Evolutionary conservation across 768 basidiomycete species (phyloP).

Genomic region (Astraeus odoratus): DNA sequence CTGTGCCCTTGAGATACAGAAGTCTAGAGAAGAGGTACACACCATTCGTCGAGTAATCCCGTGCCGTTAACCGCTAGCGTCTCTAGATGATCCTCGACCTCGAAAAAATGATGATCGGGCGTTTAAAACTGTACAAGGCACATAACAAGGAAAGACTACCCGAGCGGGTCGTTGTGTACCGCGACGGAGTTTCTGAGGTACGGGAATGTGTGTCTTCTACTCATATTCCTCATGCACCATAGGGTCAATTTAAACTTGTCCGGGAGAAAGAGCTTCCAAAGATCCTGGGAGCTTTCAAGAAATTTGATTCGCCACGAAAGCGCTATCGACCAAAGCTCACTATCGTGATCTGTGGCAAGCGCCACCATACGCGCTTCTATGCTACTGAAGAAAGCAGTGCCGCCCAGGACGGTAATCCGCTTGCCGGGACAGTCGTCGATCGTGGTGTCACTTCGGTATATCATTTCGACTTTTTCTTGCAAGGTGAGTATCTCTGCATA

Average conservation of each 20-base stretch:
- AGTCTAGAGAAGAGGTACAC: too few species aligned
- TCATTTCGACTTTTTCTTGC: slow-evolving; percentile 45
- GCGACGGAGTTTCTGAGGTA: slow-evolving; percentile 72
- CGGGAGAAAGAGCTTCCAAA: slow-evolving; percentile 35
- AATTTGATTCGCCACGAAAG: slow-evolving; percentile 23
- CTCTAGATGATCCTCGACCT: slow-evolving; percentile 38
- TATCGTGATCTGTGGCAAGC: slow-evolving; percentile 42
- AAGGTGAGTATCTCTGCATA: slow-evolving; percentile 20
- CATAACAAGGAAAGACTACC: slow-evolving; percentile 30
- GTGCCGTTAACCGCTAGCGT: background rate
- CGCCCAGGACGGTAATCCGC: slow-evolving; percentile 36
- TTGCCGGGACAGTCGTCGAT: slow-evolving; percentile 43
- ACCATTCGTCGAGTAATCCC: too few species aligned
- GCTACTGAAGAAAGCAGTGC: slow-evolving; percentile 31
- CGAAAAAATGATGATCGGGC: slow-evolving; percentile 36
- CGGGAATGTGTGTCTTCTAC: slow-evolving; percentile 1
- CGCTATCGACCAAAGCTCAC: slow-evolving; percentile 36
- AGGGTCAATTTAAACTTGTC: slow-evolving; percentile 38
- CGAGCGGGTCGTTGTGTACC: slow-evolving; percentile 37
- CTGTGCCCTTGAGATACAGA: slow-evolving; percentile 29
- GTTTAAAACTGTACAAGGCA: slow-evolving; percentile 28
- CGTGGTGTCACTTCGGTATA: slow-evolving; percentile 39
- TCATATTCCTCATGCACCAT: background rate
- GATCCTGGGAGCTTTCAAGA: slow-evolving; percentile 31
- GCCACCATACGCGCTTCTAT: slow-evolving; percentile 44